Conservation (phyloP, 352 stramenopile genomes). For the Thraustochytrium sp. region DNA sequence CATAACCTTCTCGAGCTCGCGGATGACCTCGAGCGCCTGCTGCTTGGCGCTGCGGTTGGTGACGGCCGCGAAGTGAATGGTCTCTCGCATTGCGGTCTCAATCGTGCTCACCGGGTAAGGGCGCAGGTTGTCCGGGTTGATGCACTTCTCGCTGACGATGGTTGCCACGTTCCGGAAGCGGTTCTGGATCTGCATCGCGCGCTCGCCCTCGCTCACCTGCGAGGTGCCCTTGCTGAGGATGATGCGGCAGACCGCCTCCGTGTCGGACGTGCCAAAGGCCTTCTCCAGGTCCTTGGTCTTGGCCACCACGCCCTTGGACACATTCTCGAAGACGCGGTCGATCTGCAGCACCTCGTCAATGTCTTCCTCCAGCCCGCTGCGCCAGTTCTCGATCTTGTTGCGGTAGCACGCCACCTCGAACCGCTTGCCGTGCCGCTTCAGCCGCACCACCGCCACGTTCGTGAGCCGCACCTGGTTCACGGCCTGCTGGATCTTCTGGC, state of each 20-base stretch:
- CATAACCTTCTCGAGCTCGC: conserved; percentile 82
- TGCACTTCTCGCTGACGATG: conserved; percentile 93
- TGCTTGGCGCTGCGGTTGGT: conserved; percentile 90
- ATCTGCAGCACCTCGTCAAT: conserved; percentile 97
- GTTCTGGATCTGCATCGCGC: conserved; percentile 81
- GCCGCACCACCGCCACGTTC: conserved; percentile 92
- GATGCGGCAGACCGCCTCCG: conserved; percentile 73
- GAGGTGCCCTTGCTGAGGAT: conserved; percentile 94
- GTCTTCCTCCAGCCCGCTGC: conserved; percentile 93
- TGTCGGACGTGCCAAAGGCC: conserved; percentile 82
- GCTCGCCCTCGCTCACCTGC: conserved; percentile 93
- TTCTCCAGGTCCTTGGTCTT: conserved; percentile 86
- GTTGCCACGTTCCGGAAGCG: conserved; percentile 88
- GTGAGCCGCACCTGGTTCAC: conserved; percentile 64
- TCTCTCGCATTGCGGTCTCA: conserved; percentile 89
- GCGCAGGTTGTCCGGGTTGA: conserved; percentile 87
- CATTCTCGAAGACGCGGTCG: conserved; percentile 93
- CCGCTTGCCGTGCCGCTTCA: conserved; percentile 86
- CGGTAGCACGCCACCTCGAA: conserved; percentile 99
- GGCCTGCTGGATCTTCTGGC: conserved; percentile 43
- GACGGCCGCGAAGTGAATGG: conserved; percentile 83
- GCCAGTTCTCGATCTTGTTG: conserved; percentile 94
- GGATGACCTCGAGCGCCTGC: conserved; percentile 91
- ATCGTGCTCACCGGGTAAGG: conserved; percentile 82
- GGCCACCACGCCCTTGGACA: conserved; percentile 90